phyloP scores from a whole-genome alignment of 441 rosid species.

The Sinapis alba region DNA sequence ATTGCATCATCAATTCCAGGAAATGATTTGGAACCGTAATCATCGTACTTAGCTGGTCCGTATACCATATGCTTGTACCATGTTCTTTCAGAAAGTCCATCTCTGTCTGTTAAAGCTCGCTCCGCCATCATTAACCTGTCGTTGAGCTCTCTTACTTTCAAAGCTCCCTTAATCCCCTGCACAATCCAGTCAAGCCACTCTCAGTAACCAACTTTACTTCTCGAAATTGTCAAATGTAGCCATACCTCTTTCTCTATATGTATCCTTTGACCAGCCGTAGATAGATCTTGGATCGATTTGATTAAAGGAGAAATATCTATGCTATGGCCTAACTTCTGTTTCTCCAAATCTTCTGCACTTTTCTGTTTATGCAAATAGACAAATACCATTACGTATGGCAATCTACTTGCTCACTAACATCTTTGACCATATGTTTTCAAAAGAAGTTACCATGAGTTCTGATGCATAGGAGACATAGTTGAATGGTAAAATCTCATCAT shows the following conservation, averaged over 20 bases:
- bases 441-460: constrained; percentile 65
- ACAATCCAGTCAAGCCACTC: constrained; percentile 13
- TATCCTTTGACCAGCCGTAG: constrained; percentile 56
- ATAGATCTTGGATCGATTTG: constrained; percentile 62
- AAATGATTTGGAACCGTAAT: constrained; percentile 69
- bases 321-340: constrained; percentile 44
- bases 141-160: constrained; percentile 65
- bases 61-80: constrained; percentile 93
- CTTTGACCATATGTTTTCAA: background rate
- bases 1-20: constrained; percentile 62
- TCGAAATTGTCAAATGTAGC: background rate
- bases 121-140: constrained; percentile 91
- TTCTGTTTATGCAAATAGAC: constrained; percentile 45
- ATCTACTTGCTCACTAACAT: background rate
- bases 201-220: background rate
- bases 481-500: constrained; percentile 76
- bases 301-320: constrained; percentile 54
- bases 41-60: constrained; percentile 73
- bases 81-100: constrained; percentile 67
- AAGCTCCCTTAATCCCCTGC: constrained; percentile 52
- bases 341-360: constrained; percentile 58
- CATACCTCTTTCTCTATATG: constrained; percentile 60
- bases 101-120: constrained; percentile 72
- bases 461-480: constrained; percentile 67
- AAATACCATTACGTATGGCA: background rate